These are phyloP conservation scores for Didymosphaeria variabile DNA, from an alignment of 2,329 filamentous ascomycete species.

Conservation along the genomic window DNA sequence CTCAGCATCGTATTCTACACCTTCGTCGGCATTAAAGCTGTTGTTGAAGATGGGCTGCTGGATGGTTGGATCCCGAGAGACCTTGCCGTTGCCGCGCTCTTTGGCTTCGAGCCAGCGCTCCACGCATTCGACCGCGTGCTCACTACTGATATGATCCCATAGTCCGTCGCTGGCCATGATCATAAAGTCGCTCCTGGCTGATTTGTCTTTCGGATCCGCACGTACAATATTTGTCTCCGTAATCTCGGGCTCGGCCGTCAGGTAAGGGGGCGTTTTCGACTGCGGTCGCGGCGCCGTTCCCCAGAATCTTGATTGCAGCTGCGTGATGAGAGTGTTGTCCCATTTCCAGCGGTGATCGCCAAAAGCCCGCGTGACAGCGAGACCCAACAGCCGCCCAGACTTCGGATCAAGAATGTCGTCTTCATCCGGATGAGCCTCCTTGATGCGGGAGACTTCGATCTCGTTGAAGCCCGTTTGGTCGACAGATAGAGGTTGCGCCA, in stretches of 20 bases:
- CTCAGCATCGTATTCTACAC: constrained; percentile 45
- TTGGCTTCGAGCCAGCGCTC: constrained; percentile 62
- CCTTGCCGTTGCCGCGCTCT: constrained; percentile 33
- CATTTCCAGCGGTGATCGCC: constrained; percentile 76
- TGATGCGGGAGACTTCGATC: constrained; percentile 65
- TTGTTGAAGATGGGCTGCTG: constrained; percentile 18
- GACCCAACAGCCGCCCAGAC: constrained; percentile 68
- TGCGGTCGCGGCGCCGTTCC: constrained; percentile 58
- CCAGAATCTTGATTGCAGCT: constrained; percentile 59
- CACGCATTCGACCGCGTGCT: constrained; percentile 67
- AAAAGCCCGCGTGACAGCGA: constrained; percentile 71
- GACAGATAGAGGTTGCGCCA: constrained; percentile 63
- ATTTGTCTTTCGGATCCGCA: constrained; percentile 34
- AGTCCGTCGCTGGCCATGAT: constrained; percentile 74
- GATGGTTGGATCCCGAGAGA: constrained; percentile 28
- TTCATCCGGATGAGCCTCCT: constrained; percentile 69
- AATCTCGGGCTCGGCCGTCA: constrained; percentile 73
- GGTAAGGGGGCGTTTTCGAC: constrained; percentile 68
- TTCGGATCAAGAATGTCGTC: constrained; percentile 62
- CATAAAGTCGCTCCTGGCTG: constrained; percentile 60
- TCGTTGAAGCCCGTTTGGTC: constrained; percentile 74
- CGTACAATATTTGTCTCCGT: constrained; percentile 63
- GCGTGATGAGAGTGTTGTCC: constrained; percentile 59
- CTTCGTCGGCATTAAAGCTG: constrained; percentile 35
- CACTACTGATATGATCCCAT: constrained; percentile 68